These are phyloP conservation scores for Colletotrichum navitas DNA, from an alignment of 2,329 filamentous ascomycete genomes.

Conservation along the genomic window DNA sequence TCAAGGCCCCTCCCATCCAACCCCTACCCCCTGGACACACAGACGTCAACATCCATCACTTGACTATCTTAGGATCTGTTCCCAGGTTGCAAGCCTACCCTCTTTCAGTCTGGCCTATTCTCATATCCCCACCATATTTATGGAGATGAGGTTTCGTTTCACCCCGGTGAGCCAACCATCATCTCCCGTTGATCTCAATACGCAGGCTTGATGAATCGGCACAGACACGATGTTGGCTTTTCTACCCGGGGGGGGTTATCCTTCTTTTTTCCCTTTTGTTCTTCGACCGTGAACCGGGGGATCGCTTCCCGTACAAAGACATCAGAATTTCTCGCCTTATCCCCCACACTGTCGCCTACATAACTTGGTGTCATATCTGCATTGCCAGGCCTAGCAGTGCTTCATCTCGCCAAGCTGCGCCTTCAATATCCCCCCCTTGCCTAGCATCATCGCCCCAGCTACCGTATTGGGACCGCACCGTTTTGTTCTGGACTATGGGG, in stretches of 20 bases:
- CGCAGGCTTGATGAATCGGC: constrained; percentile 1
- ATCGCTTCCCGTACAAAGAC: constrained; percentile 2
- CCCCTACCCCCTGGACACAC: constrained; percentile 13
- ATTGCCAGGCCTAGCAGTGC: constrained; percentile 25
- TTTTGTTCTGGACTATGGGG: constrained; percentile 15
- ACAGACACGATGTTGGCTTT: constrained; percentile 8
- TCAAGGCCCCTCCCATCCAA: not conserved
- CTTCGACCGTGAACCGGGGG: not conserved
- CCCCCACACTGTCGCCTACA: constrained; percentile 3
- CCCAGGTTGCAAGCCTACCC: not conserved
- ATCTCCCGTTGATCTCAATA: constrained; percentile 10
- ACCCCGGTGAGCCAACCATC: constrained; percentile 1
- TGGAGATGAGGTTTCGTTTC: constrained; percentile 11
- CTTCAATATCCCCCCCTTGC: constrained; percentile 34
- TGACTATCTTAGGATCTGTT: not conserved
- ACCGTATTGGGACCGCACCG: constrained; percentile 25
- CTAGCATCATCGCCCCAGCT: constrained; percentile 36
- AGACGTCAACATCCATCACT: not conserved
- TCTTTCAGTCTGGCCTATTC: not conserved
- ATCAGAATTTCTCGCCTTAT: constrained; percentile 11
- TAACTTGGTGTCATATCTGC: constrained; percentile 16
- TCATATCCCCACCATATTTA: constrained; percentile 10
- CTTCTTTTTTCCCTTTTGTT: not conserved
- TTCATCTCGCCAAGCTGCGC: constrained; percentile 40
- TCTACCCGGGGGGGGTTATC: not conserved